These are phyloP conservation scores for Hymenoscyphus linearis DNA, from an alignment of 2,329 filamentous ascomycete genomes.

Conservation along the genomic window DNA sequence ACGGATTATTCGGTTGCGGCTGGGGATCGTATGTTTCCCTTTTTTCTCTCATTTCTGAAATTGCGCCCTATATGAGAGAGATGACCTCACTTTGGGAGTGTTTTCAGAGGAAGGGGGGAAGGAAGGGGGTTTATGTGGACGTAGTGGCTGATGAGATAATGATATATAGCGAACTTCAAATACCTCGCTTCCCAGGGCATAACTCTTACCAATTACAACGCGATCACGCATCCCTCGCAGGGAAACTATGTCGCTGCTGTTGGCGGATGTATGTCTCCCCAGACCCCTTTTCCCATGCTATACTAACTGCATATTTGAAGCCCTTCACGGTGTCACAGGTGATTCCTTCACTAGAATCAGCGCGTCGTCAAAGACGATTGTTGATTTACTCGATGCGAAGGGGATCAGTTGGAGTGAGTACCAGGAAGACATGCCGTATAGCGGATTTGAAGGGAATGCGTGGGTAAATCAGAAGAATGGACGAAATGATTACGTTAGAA, in stretches of 20 bases:
- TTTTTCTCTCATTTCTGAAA: background rate
- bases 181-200: constrained; percentile 51
- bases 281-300: too few species aligned
- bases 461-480: constrained; percentile 60
- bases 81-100: too few species aligned
- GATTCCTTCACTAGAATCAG: constrained; percentile 48
- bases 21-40: constrained; percentile 27
- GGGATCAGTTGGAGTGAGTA: constrained; percentile 59
- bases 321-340: constrained; percentile 66
- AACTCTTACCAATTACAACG: constrained; percentile 47
- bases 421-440: constrained; percentile 70
- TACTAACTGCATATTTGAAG: constrained; percentile 15
- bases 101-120: too few species aligned
- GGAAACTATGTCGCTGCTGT: constrained; percentile 67
- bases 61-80: too few species aligned
- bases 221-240: constrained; percentile 58
- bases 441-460: constrained; percentile 59
- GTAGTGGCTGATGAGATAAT: constrained; percentile 2
- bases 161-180: constrained; percentile 32
- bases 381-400: constrained; percentile 44
- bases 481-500: constrained; percentile 70
- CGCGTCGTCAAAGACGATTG: constrained; percentile 52
- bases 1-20: constrained; percentile 31
- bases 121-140: too few species aligned
- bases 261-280: constrained; percentile 39